These are phyloP conservation scores for Candida dajiaensis DNA, from an alignment of 805 yeast genomes.

Conservation along the genomic window DNA sequence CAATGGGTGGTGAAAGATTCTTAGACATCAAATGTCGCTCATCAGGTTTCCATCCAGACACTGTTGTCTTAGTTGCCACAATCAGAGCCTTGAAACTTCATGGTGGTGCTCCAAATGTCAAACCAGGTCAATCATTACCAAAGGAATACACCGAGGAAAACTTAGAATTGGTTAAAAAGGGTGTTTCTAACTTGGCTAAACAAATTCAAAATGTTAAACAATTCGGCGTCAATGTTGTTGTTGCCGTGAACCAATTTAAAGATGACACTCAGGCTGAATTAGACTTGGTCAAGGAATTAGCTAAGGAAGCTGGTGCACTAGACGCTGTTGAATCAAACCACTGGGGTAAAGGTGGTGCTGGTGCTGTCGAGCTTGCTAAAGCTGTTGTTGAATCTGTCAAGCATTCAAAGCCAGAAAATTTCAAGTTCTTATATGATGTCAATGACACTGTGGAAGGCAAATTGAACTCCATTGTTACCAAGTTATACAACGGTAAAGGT, in stretches of 20 bases:
- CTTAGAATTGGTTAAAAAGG: conserved; percentile 59
- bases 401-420: conserved; percentile 33
- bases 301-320: conserved; percentile 71
- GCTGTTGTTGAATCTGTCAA: conserved; percentile 62
- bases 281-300: conserved; percentile 58
- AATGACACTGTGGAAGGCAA: conserved; percentile 64
- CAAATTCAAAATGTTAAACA: conserved; percentile 68
- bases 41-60: conserved; percentile 74
- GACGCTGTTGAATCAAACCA: conserved; percentile 80
- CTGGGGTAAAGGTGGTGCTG: conserved; percentile 84
- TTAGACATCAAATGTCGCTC: conserved; percentile 77
- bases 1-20: conserved; percentile 96
- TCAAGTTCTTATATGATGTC: conserved; percentile 54
- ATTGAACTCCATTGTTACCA: conserved; percentile 58
- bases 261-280: conserved; percentile 68
- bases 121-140: conserved; percentile 78
- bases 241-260: conserved; percentile 75
- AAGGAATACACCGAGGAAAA: conserved; percentile 67
- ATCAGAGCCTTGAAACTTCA: conserved; percentile 80
- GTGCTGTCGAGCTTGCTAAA: conserved; percentile 68
- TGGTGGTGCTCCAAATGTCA: conserved; percentile 87
- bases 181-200: conserved; percentile 71
- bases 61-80: conserved; percentile 77
- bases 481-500: conserved; percentile 73
- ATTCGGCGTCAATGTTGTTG: conserved; percentile 75